Evolutionary conservation across 495 filamentous ascomycete genomes (phyloP).

Genomic region (Penicillium argentinense): DNA sequence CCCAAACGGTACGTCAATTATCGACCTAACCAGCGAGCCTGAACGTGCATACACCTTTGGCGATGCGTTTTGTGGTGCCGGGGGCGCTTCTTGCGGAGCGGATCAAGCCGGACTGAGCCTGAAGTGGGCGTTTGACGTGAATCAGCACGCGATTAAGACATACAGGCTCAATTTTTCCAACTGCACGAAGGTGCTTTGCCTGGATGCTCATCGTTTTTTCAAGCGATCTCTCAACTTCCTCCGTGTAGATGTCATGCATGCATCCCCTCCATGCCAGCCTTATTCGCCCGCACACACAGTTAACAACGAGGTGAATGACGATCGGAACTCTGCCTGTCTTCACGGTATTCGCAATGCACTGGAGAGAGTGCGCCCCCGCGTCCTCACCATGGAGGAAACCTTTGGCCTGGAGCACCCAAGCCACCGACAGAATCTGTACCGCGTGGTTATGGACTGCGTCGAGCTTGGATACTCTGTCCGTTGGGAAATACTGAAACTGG

Average conservation of each 20-base stretch:
- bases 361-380: slow-evolving; percentile 57
- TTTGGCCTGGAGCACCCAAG: slow-evolving; percentile 56
- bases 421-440: slow-evolving; percentile 53
- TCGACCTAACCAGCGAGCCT: slow-evolving; percentile 17
- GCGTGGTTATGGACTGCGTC: slow-evolving; percentile 64
- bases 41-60: slow-evolving; percentile 58
- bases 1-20: slow-evolving; percentile 1
- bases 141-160: slow-evolving; percentile 52
- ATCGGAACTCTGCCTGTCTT: slow-evolving; percentile 74
- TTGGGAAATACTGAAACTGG: slow-evolving; percentile 52
- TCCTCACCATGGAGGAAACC: slow-evolving; percentile 86
- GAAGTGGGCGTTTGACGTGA: slow-evolving; percentile 63
- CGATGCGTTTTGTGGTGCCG: slow-evolving; percentile 75
- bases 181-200: slow-evolving; percentile 8
- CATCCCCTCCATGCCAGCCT: slow-evolving; percentile 82
- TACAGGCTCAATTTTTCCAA: slow-evolving; percentile 60
- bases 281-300: slow-evolving; percentile 78
- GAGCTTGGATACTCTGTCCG: slow-evolving; percentile 67
- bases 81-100: slow-evolving; percentile 73
- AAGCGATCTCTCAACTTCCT: slow-evolving; percentile 26
- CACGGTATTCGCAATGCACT: slow-evolving; percentile 58
- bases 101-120: slow-evolving; percentile 57
- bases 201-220: slow-evolving; percentile 20
- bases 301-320: slow-evolving; percentile 59
- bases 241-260: slow-evolving; percentile 69